phyloP scores from a whole-genome alignment of 805 yeast genomes.

The Candida nitratophila region DNA sequence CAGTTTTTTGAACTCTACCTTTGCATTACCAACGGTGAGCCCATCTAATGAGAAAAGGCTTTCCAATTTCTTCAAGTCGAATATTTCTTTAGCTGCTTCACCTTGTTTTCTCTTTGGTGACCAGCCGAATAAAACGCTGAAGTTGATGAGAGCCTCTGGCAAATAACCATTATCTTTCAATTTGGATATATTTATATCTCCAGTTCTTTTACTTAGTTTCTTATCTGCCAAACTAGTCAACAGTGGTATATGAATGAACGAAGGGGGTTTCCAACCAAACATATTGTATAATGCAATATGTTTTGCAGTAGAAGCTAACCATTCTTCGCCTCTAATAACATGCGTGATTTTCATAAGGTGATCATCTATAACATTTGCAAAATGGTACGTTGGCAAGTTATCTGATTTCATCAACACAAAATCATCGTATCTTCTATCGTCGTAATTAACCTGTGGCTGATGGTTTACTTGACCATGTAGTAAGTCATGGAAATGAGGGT shows the following conservation, averaged over 20 bases:
- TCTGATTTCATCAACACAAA: slow-evolving; percentile 89
- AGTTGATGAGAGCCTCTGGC: slow-evolving; percentile 85
- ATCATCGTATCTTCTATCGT: slow-evolving; percentile 80
- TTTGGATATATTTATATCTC: slow-evolving; percentile 66
- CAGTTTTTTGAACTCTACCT: slow-evolving; percentile 75
- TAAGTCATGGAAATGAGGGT: slow-evolving; percentile 63
- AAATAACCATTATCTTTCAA: slow-evolving; percentile 56
- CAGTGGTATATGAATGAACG: slow-evolving; percentile 84
- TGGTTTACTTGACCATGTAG: slow-evolving; percentile 71
- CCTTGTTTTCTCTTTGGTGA: slow-evolving; percentile 61
- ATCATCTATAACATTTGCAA: slow-evolving; percentile 94
- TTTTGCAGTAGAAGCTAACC: slow-evolving; percentile 95
- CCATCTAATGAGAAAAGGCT: slow-evolving; percentile 56
- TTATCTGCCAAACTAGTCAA: slow-evolving; percentile 66
- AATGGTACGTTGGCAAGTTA: slow-evolving; percentile 91
- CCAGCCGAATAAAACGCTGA: slow-evolving; percentile 93
- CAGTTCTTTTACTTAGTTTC: slow-evolving; percentile 80
- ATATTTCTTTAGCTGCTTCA: slow-evolving; percentile 43
- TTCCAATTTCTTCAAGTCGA: slow-evolving; percentile 44
- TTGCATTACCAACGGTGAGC: slow-evolving; percentile 89
- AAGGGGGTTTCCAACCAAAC: slow-evolving; percentile 79
- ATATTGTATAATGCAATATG: slow-evolving; percentile 84
- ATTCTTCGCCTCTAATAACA: slow-evolving; percentile 95
- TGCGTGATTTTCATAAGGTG: slow-evolving; percentile 89
- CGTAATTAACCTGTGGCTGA: slow-evolving; percentile 70